Evolutionary conservation across 108 stramenopile genomes (phyloP).

Genomic region (Poteriospumella lacustris): DNA sequence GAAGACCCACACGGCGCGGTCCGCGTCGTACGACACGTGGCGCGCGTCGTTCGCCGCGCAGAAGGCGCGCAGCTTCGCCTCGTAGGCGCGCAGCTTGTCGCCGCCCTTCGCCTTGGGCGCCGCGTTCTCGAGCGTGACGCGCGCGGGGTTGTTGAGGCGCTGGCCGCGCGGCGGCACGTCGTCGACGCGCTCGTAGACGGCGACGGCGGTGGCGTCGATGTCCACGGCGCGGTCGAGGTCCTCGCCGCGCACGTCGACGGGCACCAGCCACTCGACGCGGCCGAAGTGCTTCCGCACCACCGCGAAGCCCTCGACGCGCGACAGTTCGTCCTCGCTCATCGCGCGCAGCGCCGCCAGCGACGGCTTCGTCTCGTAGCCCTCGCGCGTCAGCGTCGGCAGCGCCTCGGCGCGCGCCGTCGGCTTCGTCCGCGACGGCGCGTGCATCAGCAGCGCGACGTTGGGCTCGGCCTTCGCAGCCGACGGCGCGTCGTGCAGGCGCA

Average conservation of each 20-base stretch:
- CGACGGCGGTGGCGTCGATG: constrained; percentile 73
- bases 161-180: constrained; percentile 67
- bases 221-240: constrained; percentile 68
- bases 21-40: neutral
- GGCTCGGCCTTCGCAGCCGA: too few species aligned
- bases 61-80: neutral
- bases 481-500: too few species aligned
- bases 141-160: constrained; percentile 69
- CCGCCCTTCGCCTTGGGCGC: neutral
- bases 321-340: constrained; percentile 77
- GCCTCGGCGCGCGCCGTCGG: too few species aligned
- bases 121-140: constrained; percentile 61
- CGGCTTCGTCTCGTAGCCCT: constrained; percentile 73
- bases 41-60: constrained; percentile 4
- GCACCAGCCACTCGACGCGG: constrained; percentile 81
- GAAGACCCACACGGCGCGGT: neutral
- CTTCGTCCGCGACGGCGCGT: too few species aligned
- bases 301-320: constrained; percentile 69
- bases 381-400: constrained; percentile 71
- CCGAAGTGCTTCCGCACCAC: constrained; percentile 67
- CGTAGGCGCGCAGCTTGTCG: neutral
- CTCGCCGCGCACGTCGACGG: constrained; percentile 76
- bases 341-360: constrained; percentile 53
- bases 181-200: constrained; percentile 75
- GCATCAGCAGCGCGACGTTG: too few species aligned